A percentile compares a stretch with the other conserved stretches of the same genome.
Conservation (phyloP, 2,329 filamentous ascomycete genomes). For the Phialophora verrucosa region DNA sequence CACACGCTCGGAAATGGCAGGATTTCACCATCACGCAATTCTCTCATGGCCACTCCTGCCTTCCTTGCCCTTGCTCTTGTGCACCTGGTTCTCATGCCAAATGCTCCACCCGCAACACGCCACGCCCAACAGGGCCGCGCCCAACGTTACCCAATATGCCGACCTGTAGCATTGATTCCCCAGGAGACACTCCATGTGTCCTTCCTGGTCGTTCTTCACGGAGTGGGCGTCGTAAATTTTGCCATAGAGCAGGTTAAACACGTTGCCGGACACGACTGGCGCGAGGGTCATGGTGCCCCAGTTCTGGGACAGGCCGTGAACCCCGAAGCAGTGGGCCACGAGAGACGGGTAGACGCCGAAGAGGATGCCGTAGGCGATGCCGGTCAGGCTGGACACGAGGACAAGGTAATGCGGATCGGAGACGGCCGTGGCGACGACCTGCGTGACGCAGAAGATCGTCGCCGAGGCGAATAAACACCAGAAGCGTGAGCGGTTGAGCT, state of each 20-base stretch:
- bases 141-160: conserved; percentile 75
- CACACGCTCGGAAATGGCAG: neutral
- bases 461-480: conserved; percentile 88
- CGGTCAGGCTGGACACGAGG: conserved; percentile 80
- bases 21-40: conserved; percentile 18
- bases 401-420: conserved; percentile 77
- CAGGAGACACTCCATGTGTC: conserved; percentile 75
- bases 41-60: conserved; percentile 27
- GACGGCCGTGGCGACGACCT: conserved; percentile 76
- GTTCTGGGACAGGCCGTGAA: conserved; percentile 87
- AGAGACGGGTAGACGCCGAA: conserved; percentile 94
- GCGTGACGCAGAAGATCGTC: conserved; percentile 76
- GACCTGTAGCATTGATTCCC: conserved; percentile 80
- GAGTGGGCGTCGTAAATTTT: conserved; percentile 81
- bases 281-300: conserved; percentile 95
- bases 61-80: conserved; percentile 33
- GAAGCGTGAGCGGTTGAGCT: conserved; percentile 77
- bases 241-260: conserved; percentile 94
- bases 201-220: conserved; percentile 65
- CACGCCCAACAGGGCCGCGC: conserved; percentile 31
- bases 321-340: conserved; percentile 86
- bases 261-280: conserved; percentile 83
- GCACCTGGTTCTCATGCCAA: conserved; percentile 47
- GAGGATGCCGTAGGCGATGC: conserved; percentile 87
- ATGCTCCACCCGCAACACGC: conserved; percentile 45